Percentiles rank a stretch among this genome's conserved stretches.
These are phyloP conservation scores for Penicillium salamii DNA, from an alignment of 495 filamentous ascomycete species.

Conservation along the genomic window DNA sequence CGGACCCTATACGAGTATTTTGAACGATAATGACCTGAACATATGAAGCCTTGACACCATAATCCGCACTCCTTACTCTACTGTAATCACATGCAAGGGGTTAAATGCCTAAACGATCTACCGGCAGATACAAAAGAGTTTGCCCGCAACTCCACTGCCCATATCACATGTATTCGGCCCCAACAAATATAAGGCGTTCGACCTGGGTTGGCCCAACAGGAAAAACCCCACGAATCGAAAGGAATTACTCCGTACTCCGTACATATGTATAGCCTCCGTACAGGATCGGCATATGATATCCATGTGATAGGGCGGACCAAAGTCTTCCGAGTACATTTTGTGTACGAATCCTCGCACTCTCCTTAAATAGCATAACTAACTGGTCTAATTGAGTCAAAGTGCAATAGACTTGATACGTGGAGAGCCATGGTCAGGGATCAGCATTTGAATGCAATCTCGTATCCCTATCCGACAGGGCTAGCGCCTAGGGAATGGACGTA, in stretches of 20 bases:
- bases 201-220: too few relatives aligned
- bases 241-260: neutral
- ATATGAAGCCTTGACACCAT: neutral
- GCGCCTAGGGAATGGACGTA: too few relatives aligned
- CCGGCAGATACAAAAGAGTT: neutral
- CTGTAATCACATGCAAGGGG: neutral
- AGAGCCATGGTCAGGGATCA: neutral
- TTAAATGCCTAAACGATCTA: slow-evolving; percentile 1
- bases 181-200: neutral
- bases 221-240: too few relatives aligned
- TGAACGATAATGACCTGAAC: neutral
- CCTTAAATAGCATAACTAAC: neutral
- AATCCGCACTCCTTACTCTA: too few relatives aligned
- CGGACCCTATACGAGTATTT: too few relatives aligned
- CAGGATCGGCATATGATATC: slow-evolving; percentile 1
- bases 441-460: too few relatives aligned
- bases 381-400: neutral
- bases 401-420: neutral
- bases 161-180: neutral
- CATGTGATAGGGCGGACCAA: slow-evolving; percentile 8
- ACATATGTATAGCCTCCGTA: too few relatives aligned
- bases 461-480: too few relatives aligned
- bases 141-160: neutral
- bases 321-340: slow-evolving; percentile 4
- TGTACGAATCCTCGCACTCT: too few relatives aligned